Evolutionary conservation across 2,329 filamentous ascomycete genomes (phyloP).

Genomic region (Clonostachys byssicola): DNA sequence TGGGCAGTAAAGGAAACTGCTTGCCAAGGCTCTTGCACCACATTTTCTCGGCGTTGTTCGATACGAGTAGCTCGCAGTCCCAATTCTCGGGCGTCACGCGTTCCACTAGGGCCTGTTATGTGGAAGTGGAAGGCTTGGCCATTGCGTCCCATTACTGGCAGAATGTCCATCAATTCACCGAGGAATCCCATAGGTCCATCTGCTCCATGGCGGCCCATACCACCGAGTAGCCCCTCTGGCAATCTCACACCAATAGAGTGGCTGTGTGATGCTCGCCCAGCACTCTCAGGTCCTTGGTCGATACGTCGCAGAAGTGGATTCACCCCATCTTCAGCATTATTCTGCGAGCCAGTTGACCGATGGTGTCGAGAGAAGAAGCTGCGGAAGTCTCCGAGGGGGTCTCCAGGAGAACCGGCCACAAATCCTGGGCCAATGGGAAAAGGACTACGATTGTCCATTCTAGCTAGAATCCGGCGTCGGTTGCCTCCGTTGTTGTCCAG

Average conservation of each 20-base stretch:
- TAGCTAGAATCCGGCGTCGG: conserved; percentile 22
- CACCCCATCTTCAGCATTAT: conserved; percentile 70
- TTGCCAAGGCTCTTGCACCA: conserved; percentile 60
- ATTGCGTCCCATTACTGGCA: conserved; percentile 40
- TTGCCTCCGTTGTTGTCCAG: conserved; percentile 47
- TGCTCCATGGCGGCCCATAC: conserved; percentile 24
- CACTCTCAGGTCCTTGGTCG: conserved; percentile 34
- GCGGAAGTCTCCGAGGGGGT: conserved; percentile 37
- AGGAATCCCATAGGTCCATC: conserved; percentile 51
- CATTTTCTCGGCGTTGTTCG: conserved; percentile 35
- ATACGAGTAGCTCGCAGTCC: neutral
- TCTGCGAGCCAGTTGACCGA: conserved; percentile 46
- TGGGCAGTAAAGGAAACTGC: conserved; percentile 72
- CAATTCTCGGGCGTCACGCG: conserved; percentile 45
- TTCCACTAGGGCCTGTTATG: conserved; percentile 42
- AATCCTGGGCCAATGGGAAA: conserved; percentile 48
- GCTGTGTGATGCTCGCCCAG: conserved; percentile 42
- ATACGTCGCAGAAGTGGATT: conserved; percentile 80
- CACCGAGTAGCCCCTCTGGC: conserved; percentile 37
- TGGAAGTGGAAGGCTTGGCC: conserved; percentile 56
- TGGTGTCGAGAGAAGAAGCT: conserved; percentile 47
- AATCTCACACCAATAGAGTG: conserved; percentile 50
- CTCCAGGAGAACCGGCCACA: conserved; percentile 44
- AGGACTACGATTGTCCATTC: conserved; percentile 45
- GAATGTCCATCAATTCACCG: conserved; percentile 50